Percentiles rank a stretch among this genome's conserved stretches.
These are phyloP conservation scores for Panicum hallii DNA, from an alignment of 202 grass and related monocot species.

Conservation along the genomic window DNA sequence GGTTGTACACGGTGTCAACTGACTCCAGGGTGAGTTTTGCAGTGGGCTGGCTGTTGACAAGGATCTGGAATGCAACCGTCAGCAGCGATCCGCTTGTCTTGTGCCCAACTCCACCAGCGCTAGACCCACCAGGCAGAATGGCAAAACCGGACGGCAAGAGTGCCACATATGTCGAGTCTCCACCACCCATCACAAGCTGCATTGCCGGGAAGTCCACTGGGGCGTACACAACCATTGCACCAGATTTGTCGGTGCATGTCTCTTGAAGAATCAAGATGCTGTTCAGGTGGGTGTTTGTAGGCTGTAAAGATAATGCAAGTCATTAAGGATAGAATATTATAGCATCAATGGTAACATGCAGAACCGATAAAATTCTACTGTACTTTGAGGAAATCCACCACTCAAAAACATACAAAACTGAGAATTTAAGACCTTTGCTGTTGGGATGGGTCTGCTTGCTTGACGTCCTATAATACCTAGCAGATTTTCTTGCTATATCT, in stretches of 20 bases:
- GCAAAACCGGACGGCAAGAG: conserved; percentile 83
- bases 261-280: conserved; percentile 97
- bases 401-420: conserved; percentile 15
- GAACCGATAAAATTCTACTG: background rate
- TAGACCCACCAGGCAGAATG: conserved; percentile 61
- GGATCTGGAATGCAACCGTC: conserved; percentile 91
- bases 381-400: background rate
- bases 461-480: too few species aligned
- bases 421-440: too few species aligned
- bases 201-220: conserved; percentile 90
- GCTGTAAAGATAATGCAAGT: conserved; percentile 45
- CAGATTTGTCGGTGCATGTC: conserved; percentile 71
- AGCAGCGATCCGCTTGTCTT: conserved; percentile 61
- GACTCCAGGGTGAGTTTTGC: conserved; percentile 89
- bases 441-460: too few species aligned
- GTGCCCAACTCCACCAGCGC: background rate
- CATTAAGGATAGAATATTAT: background rate
- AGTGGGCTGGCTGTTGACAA: conserved; percentile 82
- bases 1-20: conserved; percentile 72
- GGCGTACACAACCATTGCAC: conserved; percentile 84
- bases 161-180: conserved; percentile 67
- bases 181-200: conserved; percentile 82
- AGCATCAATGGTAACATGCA: background rate
- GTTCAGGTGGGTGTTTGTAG: conserved; percentile 60
- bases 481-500: background rate